A percentile compares a stretch with the other conserved stretches of the same genome.
These are phyloP conservation scores for Cercospora sp. DNA, from an alignment of 2,329 filamentous ascomycete species.

Conservation along the genomic window DNA sequence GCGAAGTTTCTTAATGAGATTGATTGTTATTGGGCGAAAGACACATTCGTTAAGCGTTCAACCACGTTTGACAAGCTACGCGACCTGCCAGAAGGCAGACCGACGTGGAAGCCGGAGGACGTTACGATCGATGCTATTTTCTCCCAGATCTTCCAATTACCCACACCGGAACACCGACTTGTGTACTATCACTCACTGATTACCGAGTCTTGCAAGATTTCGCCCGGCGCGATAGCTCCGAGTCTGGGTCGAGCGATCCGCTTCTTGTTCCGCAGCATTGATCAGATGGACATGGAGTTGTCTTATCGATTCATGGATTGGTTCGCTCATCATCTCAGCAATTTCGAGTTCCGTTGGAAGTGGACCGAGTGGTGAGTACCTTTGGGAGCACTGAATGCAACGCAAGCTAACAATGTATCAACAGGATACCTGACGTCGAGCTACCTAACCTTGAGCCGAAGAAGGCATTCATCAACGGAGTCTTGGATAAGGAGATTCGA, in stretches of 20 bases:
- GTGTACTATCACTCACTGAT: conserved; percentile 96
- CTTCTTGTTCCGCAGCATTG: conserved; percentile 80
- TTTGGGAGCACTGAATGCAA: background rate
- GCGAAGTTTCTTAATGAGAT: conserved; percentile 90
- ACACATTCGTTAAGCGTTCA: conserved; percentile 89
- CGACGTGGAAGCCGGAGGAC: conserved; percentile 97
- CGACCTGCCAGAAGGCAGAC: conserved; percentile 62
- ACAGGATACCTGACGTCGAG: conserved; percentile 74
- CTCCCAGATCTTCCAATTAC: conserved; percentile 87
- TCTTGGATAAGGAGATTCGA: conserved; percentile 93
- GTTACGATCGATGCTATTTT: conserved; percentile 97
- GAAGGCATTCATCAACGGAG: conserved; percentile 89
- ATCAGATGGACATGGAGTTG: conserved; percentile 83
- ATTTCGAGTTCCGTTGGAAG: conserved; percentile 99
- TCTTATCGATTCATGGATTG: conserved; percentile 88
- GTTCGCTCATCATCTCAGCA: conserved; percentile 97
- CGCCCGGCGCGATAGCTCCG: conserved; percentile 92
- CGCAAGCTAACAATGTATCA: background rate
- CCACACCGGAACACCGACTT: conserved; percentile 83
- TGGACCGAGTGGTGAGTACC: conserved; percentile 84
- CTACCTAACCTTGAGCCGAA: conserved; percentile 76
- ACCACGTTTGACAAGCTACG: conserved; percentile 88
- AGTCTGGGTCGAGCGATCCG: conserved; percentile 90
- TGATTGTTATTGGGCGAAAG: conserved; percentile 88
- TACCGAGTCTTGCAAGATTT: conserved; percentile 93